Base-by-base conservation (phyloP, 768 basidiomycete species). In the Leccinum sublutescens region DNA sequence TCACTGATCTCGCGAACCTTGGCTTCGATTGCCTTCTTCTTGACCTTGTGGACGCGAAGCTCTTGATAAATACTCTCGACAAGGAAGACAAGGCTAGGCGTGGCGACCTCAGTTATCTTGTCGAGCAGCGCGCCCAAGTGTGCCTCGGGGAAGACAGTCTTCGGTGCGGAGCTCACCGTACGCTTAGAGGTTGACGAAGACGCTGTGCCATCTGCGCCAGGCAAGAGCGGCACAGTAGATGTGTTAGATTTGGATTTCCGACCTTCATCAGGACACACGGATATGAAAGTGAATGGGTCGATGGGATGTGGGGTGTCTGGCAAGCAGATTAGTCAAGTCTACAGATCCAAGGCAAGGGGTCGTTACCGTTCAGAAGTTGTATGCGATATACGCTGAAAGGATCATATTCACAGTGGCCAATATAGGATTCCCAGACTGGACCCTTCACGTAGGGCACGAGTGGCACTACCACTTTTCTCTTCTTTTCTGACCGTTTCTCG, bases 381-480 rank as follows among this genome's bases (percentile, higher is more conserved):
- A 96, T 87, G 50, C 83, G 80, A 67, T 93, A 95, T 25, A 80
- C 76, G 29, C 83, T 83, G 71, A 96, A 88, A 6, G 87, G 82
- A 49, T 87, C 85, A 60, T 86, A 84, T 47, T 82, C 79, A 67
- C 87, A 87, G 19, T 80, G 74, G 2, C 90, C 89, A 59, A 95
- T 77, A 11, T 70, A 71, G 1, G 78, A 72, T 71, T 96, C 94
- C 86, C 88, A 95, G 58, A 81, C 81, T 29, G 95, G 93, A 3
- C 95, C 95, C 71, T 87, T 93, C 19, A 80, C 78, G 64, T 88
- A 92, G 15, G 93, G 88, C 4, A 93, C 82, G 14, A 98, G 80
- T 2, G 88, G 90, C 4, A 88, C 78, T 27, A 93, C 86, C 15
- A 87, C 82, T 63, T 88, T 89, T 65, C 90, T 80, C 70, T 87